These are phyloP conservation scores for Talaromyces ruber DNA, from an alignment of 495 filamentous ascomycete genomes.

Conservation along the genomic window DNA sequence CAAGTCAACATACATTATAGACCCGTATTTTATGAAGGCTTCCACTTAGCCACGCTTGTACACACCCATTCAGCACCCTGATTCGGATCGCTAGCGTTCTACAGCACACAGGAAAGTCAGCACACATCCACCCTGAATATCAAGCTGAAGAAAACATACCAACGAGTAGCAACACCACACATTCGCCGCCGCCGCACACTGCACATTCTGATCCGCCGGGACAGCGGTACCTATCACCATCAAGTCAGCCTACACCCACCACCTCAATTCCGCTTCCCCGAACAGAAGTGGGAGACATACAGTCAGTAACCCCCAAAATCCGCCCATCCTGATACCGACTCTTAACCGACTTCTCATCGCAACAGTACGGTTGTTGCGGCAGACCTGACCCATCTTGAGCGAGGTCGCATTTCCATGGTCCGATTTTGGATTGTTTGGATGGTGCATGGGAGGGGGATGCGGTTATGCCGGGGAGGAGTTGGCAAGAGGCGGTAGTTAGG, in stretches of 20 bases:
- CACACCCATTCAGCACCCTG: neutral
- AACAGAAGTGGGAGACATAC: neutral
- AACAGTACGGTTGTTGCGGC: constrained; percentile 31
- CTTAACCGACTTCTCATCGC: constrained; percentile 21
- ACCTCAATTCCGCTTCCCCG: too few species aligned
- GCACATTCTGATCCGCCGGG: constrained; percentile 5
- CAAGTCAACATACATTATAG: neutral
- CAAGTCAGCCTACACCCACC: neutral
- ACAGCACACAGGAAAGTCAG: neutral
- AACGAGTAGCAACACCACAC: constrained; percentile 3
- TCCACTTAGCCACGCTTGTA: constrained; percentile 18
- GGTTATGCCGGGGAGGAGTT: constrained; percentile 14
- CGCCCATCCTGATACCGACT: constrained; percentile 12
- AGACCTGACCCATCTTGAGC: constrained; percentile 25
- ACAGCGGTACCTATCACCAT: constrained; percentile 1
- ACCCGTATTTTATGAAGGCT: neutral
- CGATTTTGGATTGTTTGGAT: constrained; percentile 14
- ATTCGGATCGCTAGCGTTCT: neutral
- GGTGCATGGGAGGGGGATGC: constrained; percentile 15
- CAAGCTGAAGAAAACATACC: neutral
- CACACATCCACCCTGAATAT: neutral
- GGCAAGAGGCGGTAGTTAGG: constrained; percentile 11
- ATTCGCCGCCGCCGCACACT: constrained; percentile 1
- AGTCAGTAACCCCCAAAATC: neutral
- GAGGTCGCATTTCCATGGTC: constrained; percentile 17